Base-by-base conservation (phyloP, 202 grass and related monocot genomes). In the Schoenoplectus tabernaemontani region DNA sequence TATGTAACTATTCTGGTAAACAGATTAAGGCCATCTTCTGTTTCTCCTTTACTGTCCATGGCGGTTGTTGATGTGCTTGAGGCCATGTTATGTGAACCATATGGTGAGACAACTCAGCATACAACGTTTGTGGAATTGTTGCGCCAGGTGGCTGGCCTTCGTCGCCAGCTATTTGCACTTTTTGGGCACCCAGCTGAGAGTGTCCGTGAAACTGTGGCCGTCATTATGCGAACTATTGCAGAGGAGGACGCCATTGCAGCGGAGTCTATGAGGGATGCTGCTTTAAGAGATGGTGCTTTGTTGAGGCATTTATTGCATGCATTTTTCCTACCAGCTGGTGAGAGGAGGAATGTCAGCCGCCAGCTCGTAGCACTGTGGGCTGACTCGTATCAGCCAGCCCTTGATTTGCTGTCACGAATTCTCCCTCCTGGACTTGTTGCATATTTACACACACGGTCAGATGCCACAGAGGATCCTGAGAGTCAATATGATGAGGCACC, bases 231-330 rank as follows among this genome's bases (percentile, higher is more conserved):
- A 69, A 98, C 96, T 78, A 99, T 99, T 86, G 96, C 96, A 7
- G 96, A 95, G 83, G 96, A 99, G 86, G 96, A 99, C 82, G 96
- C 96, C 34, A 99, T 99, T 86, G 96, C 96, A 82, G 96, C 96
- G 66, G 96, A 99, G 82, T 99, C 96, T 64, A 99, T 99, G 96
- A 90, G 96, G 7, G 96, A 99, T 65, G 96, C 96, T 71, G 96
- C 96, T 64, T 91, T 99, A 83, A 92, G 93, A 86, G 96, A 99
- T 83, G 96, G 96, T 81, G 96, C 96, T 74, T 88, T 99, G 79
- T 85, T 99, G 78, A 92, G 96, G 71, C 96, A 99, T 86, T 95
- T 99, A 81, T 38, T 95, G 78, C 93, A 99, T 82, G 90, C 96
- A 11, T 95, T 99, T 82, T 99, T 99, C 64, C 84, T 95, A 66